phyloP scores from a whole-genome alignment of 2,329 filamentous ascomycete genomes.

The Beauveria brongniartii region DNA sequence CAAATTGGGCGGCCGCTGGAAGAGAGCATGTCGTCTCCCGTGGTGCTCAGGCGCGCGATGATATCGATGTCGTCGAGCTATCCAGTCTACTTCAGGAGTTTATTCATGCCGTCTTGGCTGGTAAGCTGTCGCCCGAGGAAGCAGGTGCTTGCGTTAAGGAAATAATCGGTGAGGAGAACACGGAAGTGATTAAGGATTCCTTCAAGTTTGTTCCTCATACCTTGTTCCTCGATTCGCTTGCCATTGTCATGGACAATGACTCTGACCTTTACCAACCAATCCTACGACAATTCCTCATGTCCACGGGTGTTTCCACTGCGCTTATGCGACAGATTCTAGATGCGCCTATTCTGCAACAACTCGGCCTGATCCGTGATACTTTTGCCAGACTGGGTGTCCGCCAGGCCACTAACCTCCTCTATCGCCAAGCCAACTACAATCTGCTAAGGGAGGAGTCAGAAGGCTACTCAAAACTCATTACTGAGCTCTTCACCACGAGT shows the following conservation, averaged over 20 bases:
- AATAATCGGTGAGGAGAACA: constrained; percentile 54
- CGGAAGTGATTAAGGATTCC: constrained; percentile 41
- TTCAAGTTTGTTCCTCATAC: constrained; percentile 54
- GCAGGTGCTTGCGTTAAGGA: constrained; percentile 67
- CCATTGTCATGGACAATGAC: constrained; percentile 68
- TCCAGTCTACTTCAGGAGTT: constrained; percentile 78
- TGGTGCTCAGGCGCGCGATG: constrained; percentile 54
- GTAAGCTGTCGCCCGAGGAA: constrained; percentile 56
- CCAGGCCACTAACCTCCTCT: constrained; percentile 86
- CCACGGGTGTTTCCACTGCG: constrained; percentile 62
- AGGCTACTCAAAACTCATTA: constrained; percentile 92
- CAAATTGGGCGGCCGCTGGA: constrained; percentile 59
- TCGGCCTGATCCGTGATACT: constrained; percentile 76
- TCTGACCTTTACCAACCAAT: constrained; percentile 37
- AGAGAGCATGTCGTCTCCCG: constrained; percentile 59
- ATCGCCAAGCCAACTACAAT: constrained; percentile 96
- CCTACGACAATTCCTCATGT: constrained; percentile 61
- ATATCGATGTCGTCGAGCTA: constrained; percentile 61
- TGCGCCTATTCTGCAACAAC: constrained; percentile 60
- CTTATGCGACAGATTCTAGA: constrained; percentile 81
- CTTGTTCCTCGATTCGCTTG: constrained; percentile 75
- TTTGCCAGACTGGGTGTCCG: constrained; percentile 79
- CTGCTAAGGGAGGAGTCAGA: constrained; percentile 90
- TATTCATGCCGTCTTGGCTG: constrained; percentile 64
- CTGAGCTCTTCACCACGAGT: constrained; percentile 87